Percentiles rank a stretch among this genome's conserved stretches.
Evolutionary conservation across 23 red algal genomes (phyloP).

Genomic region (Pyropia yezoensis): DNA sequence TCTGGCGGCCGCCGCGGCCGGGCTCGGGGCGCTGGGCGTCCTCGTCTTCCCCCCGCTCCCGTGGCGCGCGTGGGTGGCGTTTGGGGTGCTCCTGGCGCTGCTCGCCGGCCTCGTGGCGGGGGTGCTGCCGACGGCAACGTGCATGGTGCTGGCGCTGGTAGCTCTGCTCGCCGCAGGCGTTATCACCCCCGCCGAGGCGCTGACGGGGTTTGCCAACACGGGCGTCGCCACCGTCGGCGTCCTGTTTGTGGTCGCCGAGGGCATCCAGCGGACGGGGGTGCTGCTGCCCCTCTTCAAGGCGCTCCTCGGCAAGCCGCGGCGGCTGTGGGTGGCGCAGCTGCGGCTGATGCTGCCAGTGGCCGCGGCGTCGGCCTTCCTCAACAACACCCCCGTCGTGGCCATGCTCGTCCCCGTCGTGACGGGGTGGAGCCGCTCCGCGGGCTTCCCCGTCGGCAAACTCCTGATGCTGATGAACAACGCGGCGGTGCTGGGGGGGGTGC

Average conservation of each 20-base stretch:
- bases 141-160: slow-evolving; percentile 56
- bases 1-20: slow-evolving; percentile 26
- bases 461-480: slow-evolving; percentile 95
- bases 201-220: slow-evolving; percentile 75
- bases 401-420: slow-evolving; percentile 87
- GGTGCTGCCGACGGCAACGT: slow-evolving; percentile 41
- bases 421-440: slow-evolving; percentile 61
- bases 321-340: slow-evolving; percentile 56
- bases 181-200: slow-evolving; percentile 41
- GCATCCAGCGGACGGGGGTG: slow-evolving; percentile 75
- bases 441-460: slow-evolving; percentile 63
- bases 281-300: slow-evolving; percentile 54
- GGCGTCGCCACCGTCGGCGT: slow-evolving; percentile 82
- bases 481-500: slow-evolving; percentile 68
- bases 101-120: slow-evolving; percentile 58
- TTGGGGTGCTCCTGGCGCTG: slow-evolving; percentile 47
- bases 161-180: slow-evolving; percentile 60
- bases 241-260: slow-evolving; percentile 82
- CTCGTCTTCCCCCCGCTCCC: slow-evolving; percentile 57
- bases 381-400: slow-evolving; percentile 87
- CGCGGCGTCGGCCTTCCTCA: slow-evolving; percentile 76
- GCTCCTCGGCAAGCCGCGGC: slow-evolving; percentile 56
- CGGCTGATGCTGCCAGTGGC: slow-evolving; percentile 66
- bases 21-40: slow-evolving; percentile 52
- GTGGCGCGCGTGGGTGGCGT: slow-evolving; percentile 71